phyloP scores from a whole-genome alignment of 2,329 filamentous ascomycete genomes.

The Colletotrichum shisoi region DNA sequence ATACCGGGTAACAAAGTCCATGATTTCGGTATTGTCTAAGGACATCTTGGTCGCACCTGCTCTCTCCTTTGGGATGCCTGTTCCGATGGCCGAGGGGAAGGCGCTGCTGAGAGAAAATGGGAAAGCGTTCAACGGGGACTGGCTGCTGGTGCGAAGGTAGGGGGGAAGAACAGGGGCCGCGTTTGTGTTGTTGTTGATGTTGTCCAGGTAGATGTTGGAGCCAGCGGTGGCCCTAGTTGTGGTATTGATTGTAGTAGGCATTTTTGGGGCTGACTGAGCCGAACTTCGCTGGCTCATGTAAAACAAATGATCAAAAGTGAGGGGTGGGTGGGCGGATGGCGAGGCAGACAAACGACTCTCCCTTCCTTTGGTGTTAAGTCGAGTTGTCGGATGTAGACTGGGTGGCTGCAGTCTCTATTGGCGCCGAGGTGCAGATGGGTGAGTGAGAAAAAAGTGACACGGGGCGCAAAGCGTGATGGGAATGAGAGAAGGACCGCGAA shows the following conservation, averaged over 20 bases:
- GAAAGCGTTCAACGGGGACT: conserved; percentile 14
- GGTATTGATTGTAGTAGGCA: conserved; percentile 27
- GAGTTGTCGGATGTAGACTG: conserved; percentile 11
- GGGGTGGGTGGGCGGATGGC: neutral
- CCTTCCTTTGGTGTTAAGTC: conserved; percentile 12
- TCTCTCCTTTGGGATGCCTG: conserved; percentile 20
- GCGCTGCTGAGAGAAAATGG: conserved; percentile 15
- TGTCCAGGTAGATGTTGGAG: conserved; percentile 20
- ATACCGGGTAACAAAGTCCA: conserved; percentile 60
- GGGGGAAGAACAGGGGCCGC: conserved; percentile 26
- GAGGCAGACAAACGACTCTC: conserved; percentile 12
- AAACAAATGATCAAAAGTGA: neutral
- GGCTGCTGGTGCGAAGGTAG: conserved; percentile 26
- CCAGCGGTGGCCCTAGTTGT: conserved; percentile 22
- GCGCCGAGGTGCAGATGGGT: conserved; percentile 16
- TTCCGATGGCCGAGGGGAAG: conserved; percentile 29
- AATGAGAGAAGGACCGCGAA: conserved; percentile 6
- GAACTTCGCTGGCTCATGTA: conserved; percentile 7
- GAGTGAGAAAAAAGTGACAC: neutral
- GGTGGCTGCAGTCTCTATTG: conserved; percentile 33
- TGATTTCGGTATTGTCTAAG: conserved; percentile 45
- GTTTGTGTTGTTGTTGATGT: conserved; percentile 15
- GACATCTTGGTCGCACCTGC: conserved; percentile 41
- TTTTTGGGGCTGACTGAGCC: conserved; percentile 12
- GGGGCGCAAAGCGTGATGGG: neutral